Evolutionary conservation across 441 rosid species (phyloP).

Genomic region (Biscutella laevigata): DNA sequence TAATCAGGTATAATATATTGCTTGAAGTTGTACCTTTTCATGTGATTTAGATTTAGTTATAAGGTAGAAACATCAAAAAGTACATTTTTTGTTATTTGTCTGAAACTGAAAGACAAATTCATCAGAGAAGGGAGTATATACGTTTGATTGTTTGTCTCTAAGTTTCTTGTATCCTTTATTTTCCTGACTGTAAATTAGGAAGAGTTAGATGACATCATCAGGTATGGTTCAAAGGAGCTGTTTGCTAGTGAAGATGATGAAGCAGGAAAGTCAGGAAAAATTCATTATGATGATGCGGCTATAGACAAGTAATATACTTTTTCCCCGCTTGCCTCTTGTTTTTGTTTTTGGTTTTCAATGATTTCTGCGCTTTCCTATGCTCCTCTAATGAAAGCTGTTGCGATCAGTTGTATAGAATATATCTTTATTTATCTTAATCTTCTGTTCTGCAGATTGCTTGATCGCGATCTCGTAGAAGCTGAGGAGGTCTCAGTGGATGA

Average conservation of each 20-base stretch:
- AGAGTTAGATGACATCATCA: constrained; percentile 95
- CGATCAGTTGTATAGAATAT: neutral
- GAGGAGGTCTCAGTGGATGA: constrained; percentile 81
- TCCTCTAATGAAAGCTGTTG: neutral
- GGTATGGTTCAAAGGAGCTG: constrained; percentile 96
- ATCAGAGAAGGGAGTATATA: neutral
- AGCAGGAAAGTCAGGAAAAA: constrained; percentile 90
- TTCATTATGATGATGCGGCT: constrained; percentile 94
- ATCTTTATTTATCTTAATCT: constrained; percentile 7
- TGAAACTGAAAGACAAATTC: constrained; percentile 3
- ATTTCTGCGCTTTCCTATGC: neutral
- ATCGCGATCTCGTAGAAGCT: constrained; percentile 66
- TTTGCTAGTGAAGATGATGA: constrained; percentile 96
- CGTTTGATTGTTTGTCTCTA: neutral
- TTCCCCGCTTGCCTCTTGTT: constrained; percentile 12
- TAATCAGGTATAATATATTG: constrained; percentile 65
- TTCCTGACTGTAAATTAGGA: constrained; percentile 44
- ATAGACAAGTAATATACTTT: constrained; percentile 59
- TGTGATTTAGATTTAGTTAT: constrained; percentile 3
- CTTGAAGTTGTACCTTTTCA: no score
- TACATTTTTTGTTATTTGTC: neutral
- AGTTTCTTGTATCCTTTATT: constrained; percentile 16
- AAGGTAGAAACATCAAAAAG: neutral
- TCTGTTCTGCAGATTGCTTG: constrained; percentile 57
- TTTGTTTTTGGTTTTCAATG: constrained; percentile 2